These are phyloP conservation scores for Bremia lactucae DNA, from an alignment of 352 stramenopile species.

Conservation along the genomic window DNA sequence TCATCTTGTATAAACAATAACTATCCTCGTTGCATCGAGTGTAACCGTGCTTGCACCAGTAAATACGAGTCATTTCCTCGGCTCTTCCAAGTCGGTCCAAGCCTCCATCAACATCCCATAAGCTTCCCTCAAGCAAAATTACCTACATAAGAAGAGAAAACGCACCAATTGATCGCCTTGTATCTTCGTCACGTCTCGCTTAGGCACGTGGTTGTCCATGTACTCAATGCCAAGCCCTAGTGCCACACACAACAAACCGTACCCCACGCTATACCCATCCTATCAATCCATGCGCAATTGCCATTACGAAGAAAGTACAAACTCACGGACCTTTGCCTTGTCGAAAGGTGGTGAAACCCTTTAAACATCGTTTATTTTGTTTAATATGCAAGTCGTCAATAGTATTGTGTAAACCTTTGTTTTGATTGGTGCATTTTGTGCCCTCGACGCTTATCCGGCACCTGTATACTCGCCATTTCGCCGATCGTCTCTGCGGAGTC, in stretches of 20 bases:
- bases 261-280: slow-evolving; percentile 28
- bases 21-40: too few relatives aligned
- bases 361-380: too few relatives aligned
- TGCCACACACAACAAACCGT: slow-evolving; percentile 48
- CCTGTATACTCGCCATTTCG: too few relatives aligned
- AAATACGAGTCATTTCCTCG: slow-evolving; percentile 8
- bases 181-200: slow-evolving; percentile 22
- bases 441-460: too few relatives aligned
- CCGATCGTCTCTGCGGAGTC: too few relatives aligned
- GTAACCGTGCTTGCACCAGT: not conserved
- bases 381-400: too few relatives aligned
- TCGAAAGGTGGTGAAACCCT: too few relatives aligned
- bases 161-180: slow-evolving; percentile 36
- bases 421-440: too few relatives aligned
- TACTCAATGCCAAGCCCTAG: slow-evolving; percentile 59
- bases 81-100: slow-evolving; percentile 55
- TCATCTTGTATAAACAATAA: too few relatives aligned
- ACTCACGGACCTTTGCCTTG: slow-evolving; percentile 37
- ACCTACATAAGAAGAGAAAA: not conserved
- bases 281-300: not conserved
- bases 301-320: not conserved
- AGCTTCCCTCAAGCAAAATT: slow-evolving; percentile 4
- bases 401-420: too few relatives aligned
- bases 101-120: slow-evolving; percentile 27
- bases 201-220: slow-evolving; percentile 50